phyloP scores from a whole-genome alignment of 805 yeast species.

The Myxozyma vanderwaltii region DNA sequence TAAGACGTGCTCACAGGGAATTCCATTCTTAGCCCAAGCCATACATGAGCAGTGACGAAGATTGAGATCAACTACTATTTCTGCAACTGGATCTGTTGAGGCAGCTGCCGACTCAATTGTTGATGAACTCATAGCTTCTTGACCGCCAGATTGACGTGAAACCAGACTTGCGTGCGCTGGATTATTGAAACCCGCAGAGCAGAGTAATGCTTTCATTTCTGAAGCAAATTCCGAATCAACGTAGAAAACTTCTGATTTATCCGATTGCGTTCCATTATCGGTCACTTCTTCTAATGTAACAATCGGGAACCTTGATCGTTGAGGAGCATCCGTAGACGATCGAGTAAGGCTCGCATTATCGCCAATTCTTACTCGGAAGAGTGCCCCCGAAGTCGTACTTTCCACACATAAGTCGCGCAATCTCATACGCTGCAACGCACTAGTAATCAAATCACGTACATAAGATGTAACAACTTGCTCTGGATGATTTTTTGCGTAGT shows the following conservation, averaged over 20 bases:
- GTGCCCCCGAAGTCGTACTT: conserved; percentile 1
- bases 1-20: conserved; percentile 16
- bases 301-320: background rate
- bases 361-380: conserved; percentile 2
- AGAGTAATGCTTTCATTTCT: background rate
- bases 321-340: background rate
- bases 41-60: conserved; percentile 19
- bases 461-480: background rate
- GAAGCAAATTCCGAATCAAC: background rate
- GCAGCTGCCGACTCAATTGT: background rate
- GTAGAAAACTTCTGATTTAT: background rate
- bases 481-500: background rate
- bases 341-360: background rate
- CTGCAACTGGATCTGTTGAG: background rate
- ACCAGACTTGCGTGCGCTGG: background rate
- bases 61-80: conserved; percentile 8
- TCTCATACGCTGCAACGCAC: background rate
- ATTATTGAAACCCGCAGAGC: background rate
- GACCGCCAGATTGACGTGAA: background rate
- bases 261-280: background rate
- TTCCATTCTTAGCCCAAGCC: conserved; percentile 12
- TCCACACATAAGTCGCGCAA: background rate
- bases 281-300: background rate
- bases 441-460: background rate
- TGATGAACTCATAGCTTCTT: background rate